Conservation (phyloP, 2,329 filamentous ascomycete genomes). For the Ceratocystis smalleyi region DNA sequence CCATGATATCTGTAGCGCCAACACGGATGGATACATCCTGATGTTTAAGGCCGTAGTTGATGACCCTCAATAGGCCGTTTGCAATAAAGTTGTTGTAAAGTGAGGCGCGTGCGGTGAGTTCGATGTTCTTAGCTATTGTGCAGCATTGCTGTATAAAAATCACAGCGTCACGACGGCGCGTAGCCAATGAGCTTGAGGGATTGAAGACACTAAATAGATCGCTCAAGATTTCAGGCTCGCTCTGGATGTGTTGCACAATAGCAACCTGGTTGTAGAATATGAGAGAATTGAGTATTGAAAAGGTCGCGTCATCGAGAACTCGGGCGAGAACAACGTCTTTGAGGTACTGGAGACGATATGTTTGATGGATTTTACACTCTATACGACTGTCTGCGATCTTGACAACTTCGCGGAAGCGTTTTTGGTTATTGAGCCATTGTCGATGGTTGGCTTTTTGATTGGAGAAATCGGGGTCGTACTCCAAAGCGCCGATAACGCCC, state of each 20-base stretch:
- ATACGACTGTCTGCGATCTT: conserved; percentile 71
- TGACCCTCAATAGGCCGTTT: conserved; percentile 74
- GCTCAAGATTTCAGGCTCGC: conserved; percentile 59
- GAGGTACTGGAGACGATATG: conserved; percentile 86
- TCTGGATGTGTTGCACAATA: conserved; percentile 87
- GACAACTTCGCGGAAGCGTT: conserved; percentile 91
- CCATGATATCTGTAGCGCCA: conserved; percentile 82
- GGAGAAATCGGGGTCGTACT: conserved; percentile 97
- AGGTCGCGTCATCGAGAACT: conserved; percentile 93
- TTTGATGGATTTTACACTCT: conserved; percentile 84
- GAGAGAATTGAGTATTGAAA: conserved; percentile 89
- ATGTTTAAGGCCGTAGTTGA: conserved; percentile 81
- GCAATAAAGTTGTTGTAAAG: conserved; percentile 82
- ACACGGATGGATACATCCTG: conserved; percentile 72
- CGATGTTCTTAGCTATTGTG: conserved; percentile 82
- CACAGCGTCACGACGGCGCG: conserved; percentile 82
- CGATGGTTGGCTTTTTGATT: conserved; percentile 95
- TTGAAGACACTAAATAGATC: conserved; percentile 81
- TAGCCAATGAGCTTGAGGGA: conserved; percentile 44
- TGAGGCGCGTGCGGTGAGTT: conserved; percentile 62
- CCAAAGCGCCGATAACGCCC: conserved; percentile 85
- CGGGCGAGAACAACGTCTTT: conserved; percentile 96
- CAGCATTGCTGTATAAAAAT: conserved; percentile 95
- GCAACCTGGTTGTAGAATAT: conserved; percentile 99
- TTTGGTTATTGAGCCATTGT: conserved; percentile 76